Conservation (phyloP, 225 moss, liverwort and hornwort genomes). For the Sphagnum contortum region DNA sequence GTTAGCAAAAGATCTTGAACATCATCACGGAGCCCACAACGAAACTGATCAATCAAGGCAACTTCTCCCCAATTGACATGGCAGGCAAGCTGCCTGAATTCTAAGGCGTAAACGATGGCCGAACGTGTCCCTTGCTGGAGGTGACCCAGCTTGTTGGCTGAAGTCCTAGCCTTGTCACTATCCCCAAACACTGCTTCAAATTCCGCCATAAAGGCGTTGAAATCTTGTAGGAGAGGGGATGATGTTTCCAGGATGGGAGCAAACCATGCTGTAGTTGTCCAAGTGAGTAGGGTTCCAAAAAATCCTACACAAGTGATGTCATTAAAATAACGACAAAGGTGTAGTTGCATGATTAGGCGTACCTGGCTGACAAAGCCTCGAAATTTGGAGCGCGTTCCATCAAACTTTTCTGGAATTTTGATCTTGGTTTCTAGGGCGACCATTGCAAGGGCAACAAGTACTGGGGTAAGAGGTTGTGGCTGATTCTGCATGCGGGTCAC, state of each 20-base stretch:
- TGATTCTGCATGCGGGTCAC: no score
- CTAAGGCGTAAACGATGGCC: not conserved
- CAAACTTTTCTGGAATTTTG: not conserved
- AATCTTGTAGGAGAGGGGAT: not conserved
- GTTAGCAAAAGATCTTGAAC: conserved; percentile 1
- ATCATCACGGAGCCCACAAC: conserved; percentile 5
- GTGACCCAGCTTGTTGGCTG: not conserved
- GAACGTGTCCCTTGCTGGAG: not conserved
- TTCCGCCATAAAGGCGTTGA: not conserved
- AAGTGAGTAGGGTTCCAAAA: not conserved
- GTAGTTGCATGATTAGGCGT: not conserved
- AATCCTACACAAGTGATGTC: not conserved
- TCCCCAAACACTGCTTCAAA: not conserved
- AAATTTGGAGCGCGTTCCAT: not conserved
- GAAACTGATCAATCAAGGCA: not conserved
- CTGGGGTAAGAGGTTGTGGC: no score
- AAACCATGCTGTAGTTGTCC: not conserved
- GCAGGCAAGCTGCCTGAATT: conserved; percentile 2
- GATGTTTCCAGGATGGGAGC: conserved; percentile 3
- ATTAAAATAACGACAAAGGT: not conserved
- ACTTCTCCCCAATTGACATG: not conserved
- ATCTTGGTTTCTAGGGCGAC: not conserved
- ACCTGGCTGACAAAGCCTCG: conserved; percentile 1
- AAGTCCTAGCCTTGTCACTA: not conserved
- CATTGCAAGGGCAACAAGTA: no score